A percentile compares a stretch with the other conserved stretches of the same genome.
phyloP scores from a whole-genome alignment of 2,329 filamentous ascomycete genomes.

The Huntiella decipiens region DNA sequence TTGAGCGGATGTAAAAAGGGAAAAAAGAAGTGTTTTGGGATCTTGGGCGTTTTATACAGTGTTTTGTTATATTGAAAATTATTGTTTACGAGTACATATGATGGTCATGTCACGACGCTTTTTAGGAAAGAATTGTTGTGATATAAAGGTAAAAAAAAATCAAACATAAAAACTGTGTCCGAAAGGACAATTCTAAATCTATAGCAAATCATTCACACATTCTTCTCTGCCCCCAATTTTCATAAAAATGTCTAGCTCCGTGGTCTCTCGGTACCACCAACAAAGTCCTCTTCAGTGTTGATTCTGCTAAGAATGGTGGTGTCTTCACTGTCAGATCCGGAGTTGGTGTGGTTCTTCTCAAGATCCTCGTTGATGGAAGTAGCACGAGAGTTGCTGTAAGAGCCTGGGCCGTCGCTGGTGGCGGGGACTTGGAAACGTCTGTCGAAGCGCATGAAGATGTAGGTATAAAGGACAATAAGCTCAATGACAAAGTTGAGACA shows the following conservation, averaged over 20 bases:
- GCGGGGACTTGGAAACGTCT: constrained; percentile 57
- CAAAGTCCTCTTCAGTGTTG: constrained; percentile 1
- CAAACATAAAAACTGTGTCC: too few species aligned
- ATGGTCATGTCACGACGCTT: too few species aligned
- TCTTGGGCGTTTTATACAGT: too few species aligned
- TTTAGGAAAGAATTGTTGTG: too few species aligned
- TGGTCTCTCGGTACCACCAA: constrained; percentile 3
- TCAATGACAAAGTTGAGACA: constrained; percentile 62
- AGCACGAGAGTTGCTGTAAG: constrained; percentile 19
- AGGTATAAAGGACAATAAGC: constrained; percentile 47
- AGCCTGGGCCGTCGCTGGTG: constrained; percentile 40
- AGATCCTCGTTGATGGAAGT: not conserved
- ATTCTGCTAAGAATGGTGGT: not conserved
- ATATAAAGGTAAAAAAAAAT: too few species aligned
- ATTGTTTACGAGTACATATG: too few species aligned
- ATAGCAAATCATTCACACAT: too few species aligned
- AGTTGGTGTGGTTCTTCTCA: not conserved
- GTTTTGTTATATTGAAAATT: too few species aligned
- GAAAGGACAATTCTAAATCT: too few species aligned
- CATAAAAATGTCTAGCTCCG: too few species aligned
- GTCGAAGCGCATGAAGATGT: constrained; percentile 51
- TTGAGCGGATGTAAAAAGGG: constrained; percentile 28
- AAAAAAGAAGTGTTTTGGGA: too few species aligned
- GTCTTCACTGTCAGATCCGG: not conserved
- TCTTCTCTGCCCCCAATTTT: too few species aligned